Conservation (phyloP, 148 eudicot genomes). For the Drosera capensis region DNA sequence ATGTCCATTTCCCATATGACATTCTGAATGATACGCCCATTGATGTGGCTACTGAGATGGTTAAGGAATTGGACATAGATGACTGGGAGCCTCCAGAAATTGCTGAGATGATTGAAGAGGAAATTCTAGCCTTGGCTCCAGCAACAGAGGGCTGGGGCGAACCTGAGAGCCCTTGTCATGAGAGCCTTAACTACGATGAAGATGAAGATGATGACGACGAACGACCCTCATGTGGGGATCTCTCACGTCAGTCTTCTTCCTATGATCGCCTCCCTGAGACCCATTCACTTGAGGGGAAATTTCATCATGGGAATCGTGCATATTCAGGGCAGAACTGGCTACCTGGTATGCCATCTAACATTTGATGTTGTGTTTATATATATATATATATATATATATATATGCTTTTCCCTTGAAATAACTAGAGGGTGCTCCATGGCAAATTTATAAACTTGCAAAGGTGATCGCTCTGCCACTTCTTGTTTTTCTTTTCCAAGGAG, state of each 20-base stretch:
- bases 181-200: constrained; percentile 31
- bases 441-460: too few species aligned
- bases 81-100: constrained; percentile 65
- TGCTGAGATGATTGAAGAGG: constrained; percentile 54
- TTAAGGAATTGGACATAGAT: constrained; percentile 54
- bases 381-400: too few species aligned
- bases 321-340: background rate
- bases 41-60: constrained; percentile 76
- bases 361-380: too few species aligned
- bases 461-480: too few species aligned
- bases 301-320: background rate
- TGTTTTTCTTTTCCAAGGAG: too few species aligned
- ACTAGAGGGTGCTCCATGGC: too few species aligned
- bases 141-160: constrained; percentile 21
- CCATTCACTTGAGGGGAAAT: background rate
- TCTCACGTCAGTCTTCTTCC: constrained; percentile 27
- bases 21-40: constrained; percentile 38
- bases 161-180: constrained; percentile 20
- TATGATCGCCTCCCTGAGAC: constrained; percentile 16
- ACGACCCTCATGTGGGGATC: constrained; percentile 16
- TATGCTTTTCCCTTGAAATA: too few species aligned
- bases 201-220: constrained; percentile 31
- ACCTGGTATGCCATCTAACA: background rate
- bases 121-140: constrained; percentile 43
- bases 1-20: constrained; percentile 57